Percentiles rank a stretch among this genome's conserved stretches.
Evolutionary conservation across 257 asterid genomes (phyloP).

Genomic region (Scutellaria baicalensis): DNA sequence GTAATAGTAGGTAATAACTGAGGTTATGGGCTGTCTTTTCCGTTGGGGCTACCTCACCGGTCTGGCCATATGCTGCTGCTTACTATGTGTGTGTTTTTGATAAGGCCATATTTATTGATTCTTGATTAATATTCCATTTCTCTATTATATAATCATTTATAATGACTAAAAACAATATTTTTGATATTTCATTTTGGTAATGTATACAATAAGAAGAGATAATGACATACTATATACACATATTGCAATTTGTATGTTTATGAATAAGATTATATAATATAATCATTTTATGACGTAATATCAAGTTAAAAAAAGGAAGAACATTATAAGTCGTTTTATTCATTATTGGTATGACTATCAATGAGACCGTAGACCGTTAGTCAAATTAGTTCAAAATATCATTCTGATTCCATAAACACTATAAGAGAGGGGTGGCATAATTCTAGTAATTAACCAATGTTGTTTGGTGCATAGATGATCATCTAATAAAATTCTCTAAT

Average conservation of each 20-base stretch:
- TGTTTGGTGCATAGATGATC: neutral
- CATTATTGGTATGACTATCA: too few species aligned
- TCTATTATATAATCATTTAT: too few species aligned
- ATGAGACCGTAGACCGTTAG: too few species aligned
- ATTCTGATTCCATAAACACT: too few species aligned
- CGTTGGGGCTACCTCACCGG: slow-evolving; percentile 10
- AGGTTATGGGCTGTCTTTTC: slow-evolving; percentile 18
- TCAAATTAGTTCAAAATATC: too few species aligned
- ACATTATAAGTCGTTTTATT: too few species aligned
- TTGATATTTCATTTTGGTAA: neutral
- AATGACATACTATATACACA: neutral
- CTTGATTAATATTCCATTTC: neutral
- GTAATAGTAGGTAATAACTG: slow-evolving; percentile 12
- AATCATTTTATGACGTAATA: neutral
- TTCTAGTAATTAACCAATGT: neutral
- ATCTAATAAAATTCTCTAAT: neutral
- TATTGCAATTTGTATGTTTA: neutral
- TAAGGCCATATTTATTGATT: slow-evolving; percentile 5
- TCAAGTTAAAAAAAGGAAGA: too few species aligned
- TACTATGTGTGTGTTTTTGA: neutral
- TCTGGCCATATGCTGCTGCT: slow-evolving; percentile 11
- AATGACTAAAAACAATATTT: too few species aligned
- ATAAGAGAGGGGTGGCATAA: too few species aligned
- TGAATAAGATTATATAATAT: neutral
- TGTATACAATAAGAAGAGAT: neutral